phyloP scores from a whole-genome alignment of 1,139 yeast genomes.

The Saccharomycopsis hybrid region DNA sequence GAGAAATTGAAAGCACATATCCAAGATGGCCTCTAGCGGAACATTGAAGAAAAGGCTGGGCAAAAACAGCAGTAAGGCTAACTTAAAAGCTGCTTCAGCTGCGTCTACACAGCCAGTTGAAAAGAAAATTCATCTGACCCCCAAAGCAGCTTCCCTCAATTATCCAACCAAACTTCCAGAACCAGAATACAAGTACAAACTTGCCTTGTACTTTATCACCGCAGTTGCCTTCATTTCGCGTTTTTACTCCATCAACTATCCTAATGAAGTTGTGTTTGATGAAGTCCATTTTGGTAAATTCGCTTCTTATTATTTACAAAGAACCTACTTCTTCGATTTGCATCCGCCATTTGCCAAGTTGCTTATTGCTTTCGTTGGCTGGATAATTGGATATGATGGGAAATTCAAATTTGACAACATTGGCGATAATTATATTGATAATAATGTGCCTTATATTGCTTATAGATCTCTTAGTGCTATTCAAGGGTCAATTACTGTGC shows the following conservation, averaged over 20 bases:
- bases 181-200: constrained; percentile 29
- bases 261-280: constrained; percentile 89
- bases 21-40: not conserved
- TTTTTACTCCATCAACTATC: constrained; percentile 63
- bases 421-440: constrained; percentile 70
- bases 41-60: not conserved
- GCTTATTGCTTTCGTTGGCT: constrained; percentile 86
- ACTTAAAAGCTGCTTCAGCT: not conserved
- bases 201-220: constrained; percentile 48
- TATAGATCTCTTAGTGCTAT: constrained; percentile 78
- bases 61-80: not conserved
- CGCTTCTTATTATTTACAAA: constrained; percentile 78
- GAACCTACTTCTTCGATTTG: constrained; percentile 87
- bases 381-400: constrained; percentile 84
- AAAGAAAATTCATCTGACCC: not conserved
- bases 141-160: not conserved
- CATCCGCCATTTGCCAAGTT: constrained; percentile 98
- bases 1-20: no score
- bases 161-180: constrained; percentile 18
- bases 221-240: constrained; percentile 62
- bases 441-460: constrained; percentile 85
- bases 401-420: constrained; percentile 84
- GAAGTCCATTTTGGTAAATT: constrained; percentile 98
- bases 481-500: constrained; percentile 77
- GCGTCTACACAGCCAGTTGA: not conserved